Conservation (phyloP, 352 stramenopile genomes). For the Pythium aquatile region DNA sequence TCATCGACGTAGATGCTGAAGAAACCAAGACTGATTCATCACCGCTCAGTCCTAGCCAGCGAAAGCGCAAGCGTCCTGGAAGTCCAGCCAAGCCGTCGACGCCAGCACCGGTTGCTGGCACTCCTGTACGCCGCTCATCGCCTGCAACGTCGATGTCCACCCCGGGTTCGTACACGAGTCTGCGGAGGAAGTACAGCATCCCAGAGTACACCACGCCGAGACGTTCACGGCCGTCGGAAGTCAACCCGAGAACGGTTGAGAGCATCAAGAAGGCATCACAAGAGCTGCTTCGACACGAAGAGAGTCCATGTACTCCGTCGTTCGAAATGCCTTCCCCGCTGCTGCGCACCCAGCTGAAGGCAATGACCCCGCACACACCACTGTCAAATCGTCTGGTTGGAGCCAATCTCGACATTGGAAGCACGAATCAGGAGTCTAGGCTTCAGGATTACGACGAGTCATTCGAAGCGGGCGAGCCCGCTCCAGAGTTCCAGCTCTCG, state of each 20-base stretch:
- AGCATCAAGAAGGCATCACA: slow-evolving; percentile 34
- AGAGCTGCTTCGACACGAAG: slow-evolving; percentile 38
- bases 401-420: slow-evolving; percentile 71
- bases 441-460: slow-evolving; percentile 74
- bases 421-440: slow-evolving; percentile 59
- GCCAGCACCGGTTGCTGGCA: slow-evolving; percentile 1
- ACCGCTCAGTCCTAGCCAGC: slow-evolving; percentile 29
- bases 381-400: slow-evolving; percentile 82
- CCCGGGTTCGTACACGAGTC: slow-evolving; percentile 35
- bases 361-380: slow-evolving; percentile 80
- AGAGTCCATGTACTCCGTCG: slow-evolving; percentile 57
- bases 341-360: slow-evolving; percentile 76
- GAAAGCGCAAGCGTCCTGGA: slow-evolving; percentile 52
- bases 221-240: slow-evolving; percentile 29
- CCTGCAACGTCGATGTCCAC: slow-evolving; percentile 25
- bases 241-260: slow-evolving; percentile 30
- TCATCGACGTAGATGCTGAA: slow-evolving; percentile 13
- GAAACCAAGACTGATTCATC: slow-evolving; percentile 21
- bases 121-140: slow-evolving; percentile 14
- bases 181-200: slow-evolving; percentile 71
- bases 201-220: slow-evolving; percentile 49
- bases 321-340: slow-evolving; percentile 78
- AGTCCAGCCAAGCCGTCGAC: slow-evolving; percentile 6
- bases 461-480: slow-evolving; percentile 55
- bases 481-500: slow-evolving; percentile 71